Evolutionary conservation across 2,329 filamentous ascomycete species (phyloP).

Genomic region (Paraconiothyrium brasiliense): DNA sequence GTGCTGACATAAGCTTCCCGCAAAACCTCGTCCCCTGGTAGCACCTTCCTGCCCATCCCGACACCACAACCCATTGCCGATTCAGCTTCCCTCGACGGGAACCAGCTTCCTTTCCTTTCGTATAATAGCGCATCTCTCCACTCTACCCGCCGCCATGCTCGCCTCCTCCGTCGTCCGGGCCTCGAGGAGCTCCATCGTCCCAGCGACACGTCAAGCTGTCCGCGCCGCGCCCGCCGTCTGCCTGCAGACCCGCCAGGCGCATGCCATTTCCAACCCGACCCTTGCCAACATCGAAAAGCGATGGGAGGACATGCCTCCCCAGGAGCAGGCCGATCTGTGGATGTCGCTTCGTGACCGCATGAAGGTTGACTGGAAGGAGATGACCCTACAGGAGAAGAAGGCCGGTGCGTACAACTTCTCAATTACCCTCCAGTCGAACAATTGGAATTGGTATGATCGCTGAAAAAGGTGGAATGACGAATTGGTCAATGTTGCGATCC

Average conservation of each 20-base stretch:
- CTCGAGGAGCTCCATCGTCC: conserved; percentile 45
- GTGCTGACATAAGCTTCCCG: conserved; percentile 6
- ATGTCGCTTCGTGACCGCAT: conserved; percentile 98
- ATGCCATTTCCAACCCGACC: conserved; percentile 97
- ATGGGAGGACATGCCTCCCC: conserved; percentile 97
- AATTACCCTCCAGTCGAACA: conserved; percentile 9
- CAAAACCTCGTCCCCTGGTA: conserved; percentile 25
- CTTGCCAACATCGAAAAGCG: conserved; percentile 99
- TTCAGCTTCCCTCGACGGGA: conserved; percentile 48
- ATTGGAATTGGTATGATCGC: conserved; percentile 28
- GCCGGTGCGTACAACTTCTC: conserved; percentile 76
- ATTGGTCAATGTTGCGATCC: conserved; percentile 31
- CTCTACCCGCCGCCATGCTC: conserved; percentile 47
- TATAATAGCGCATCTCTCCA: conserved; percentile 49
- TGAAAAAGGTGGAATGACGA: conserved; percentile 38
- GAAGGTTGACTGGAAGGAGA: conserved; percentile 96
- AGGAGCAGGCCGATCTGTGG: conserved; percentile 99
- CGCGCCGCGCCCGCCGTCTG: conserved; percentile 48
- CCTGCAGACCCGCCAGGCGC: conserved; percentile 69
- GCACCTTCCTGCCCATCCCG: conserved; percentile 39
- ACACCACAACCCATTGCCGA: conserved; percentile 50
- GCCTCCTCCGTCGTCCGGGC: conserved; percentile 52
- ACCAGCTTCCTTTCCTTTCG: conserved; percentile 40
- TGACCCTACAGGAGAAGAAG: conserved; percentile 98
- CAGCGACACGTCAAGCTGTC: conserved; percentile 46